Conservation (phyloP, 2,329 filamentous ascomycete genomes). For the Neofusicoccum cordaticola region DNA sequence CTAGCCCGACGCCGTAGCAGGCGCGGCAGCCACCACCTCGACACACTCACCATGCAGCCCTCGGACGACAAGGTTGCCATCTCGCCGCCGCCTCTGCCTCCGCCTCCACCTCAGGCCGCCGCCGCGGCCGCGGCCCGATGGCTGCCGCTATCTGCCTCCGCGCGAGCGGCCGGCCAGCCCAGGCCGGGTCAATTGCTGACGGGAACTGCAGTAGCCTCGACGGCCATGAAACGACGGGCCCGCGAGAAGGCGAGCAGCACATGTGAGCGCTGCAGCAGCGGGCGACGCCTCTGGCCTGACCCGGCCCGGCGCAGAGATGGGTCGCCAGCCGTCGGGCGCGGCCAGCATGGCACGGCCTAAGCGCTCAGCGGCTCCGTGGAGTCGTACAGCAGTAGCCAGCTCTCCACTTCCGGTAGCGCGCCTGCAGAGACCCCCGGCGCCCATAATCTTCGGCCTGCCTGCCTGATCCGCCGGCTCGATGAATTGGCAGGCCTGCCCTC, state of each 20-base stretch:
- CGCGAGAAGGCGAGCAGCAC: background rate
- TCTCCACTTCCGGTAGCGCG: background rate
- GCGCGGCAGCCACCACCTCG: constrained; percentile 7
- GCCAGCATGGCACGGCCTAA: background rate
- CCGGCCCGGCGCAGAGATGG: background rate
- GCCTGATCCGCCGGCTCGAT: background rate
- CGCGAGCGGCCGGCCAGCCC: background rate
- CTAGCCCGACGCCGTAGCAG: background rate
- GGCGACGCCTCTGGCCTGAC: background rate
- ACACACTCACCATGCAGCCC: background rate
- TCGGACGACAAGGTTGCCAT: background rate
- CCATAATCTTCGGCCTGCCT: background rate
- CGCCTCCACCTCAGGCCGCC: too few relatives aligned
- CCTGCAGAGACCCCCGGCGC: background rate
- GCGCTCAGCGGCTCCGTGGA: background rate
- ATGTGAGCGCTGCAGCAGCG: background rate
- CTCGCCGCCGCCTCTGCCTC: background rate
- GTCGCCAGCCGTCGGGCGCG: background rate
- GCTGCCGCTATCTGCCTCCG: background rate
- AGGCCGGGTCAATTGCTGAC: background rate
- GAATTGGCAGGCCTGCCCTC: background rate
- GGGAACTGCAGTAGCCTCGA: background rate
- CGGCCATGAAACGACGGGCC: background rate
- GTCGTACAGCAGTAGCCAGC: background rate
- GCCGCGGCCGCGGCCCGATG: background rate